These are phyloP conservation scores for Brettanomyces custersianus DNA, from an alignment of 805 yeast genomes.

Conservation along the genomic window DNA sequence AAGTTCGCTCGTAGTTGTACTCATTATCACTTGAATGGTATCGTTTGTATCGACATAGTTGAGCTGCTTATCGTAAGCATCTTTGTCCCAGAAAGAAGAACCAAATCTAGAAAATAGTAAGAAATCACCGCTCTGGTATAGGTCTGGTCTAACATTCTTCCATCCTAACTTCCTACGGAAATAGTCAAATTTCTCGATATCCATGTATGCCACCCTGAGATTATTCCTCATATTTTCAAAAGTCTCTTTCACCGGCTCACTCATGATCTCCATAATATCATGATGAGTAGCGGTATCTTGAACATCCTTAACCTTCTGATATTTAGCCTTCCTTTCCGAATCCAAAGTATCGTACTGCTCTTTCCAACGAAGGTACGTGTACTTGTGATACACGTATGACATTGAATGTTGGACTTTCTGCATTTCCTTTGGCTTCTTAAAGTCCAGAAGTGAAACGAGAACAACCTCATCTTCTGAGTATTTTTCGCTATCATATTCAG, in stretches of 20 bases:
- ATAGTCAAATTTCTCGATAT: conserved; percentile 27
- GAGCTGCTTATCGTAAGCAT: conserved; percentile 7
- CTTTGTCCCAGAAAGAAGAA: conserved; percentile 16
- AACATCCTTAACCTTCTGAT: conserved; percentile 32
- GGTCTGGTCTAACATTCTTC: conserved; percentile 26
- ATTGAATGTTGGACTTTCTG: conserved; percentile 18
- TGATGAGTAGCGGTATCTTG: conserved; percentile 35
- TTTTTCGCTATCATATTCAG: conserved; percentile 11
- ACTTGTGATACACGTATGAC: conserved; percentile 39
- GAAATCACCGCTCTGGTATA: conserved; percentile 44
- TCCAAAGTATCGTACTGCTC: conserved; percentile 29
- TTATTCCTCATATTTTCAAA: conserved; percentile 22
- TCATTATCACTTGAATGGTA: conserved; percentile 7
- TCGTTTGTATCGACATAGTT: conserved; percentile 5
- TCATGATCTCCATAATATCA: conserved; percentile 38
- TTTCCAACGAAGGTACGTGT: conserved; percentile 27
- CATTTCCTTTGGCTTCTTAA: conserved; percentile 23
- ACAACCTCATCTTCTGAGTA: conserved; percentile 33
- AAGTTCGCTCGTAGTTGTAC: conserved; percentile 5
- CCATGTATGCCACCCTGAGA: conserved; percentile 39
- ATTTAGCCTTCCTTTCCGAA: conserved; percentile 27
- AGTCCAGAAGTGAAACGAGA: conserved; percentile 39
- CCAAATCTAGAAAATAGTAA: conserved; percentile 38
- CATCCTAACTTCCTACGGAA: conserved; percentile 23
- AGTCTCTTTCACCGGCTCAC: conserved; percentile 40